Evolutionary conservation across 768 basidiomycete species (phyloP).

Genomic region (Suillus placidus): DNA sequence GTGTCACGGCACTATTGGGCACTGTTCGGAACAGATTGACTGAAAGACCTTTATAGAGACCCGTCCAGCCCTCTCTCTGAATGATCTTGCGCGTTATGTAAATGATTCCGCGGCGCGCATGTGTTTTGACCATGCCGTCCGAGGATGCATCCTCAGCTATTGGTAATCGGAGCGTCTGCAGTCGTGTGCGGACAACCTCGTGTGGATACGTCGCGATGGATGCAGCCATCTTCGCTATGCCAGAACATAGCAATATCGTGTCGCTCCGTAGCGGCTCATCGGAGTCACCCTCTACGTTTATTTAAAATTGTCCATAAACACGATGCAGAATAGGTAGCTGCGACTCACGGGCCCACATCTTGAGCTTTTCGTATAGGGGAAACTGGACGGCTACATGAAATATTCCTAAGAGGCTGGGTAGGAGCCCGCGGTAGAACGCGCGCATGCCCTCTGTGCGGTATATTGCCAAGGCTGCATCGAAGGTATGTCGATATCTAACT

Average conservation of each 20-base stretch:
- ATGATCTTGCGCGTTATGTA: constrained; percentile 75
- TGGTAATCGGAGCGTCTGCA: constrained; percentile 83
- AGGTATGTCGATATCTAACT: constrained; percentile 81
- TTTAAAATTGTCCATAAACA: constrained; percentile 9
- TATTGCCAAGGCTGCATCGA: constrained; percentile 88
- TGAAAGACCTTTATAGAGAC: constrained; percentile 91
- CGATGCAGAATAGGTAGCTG: constrained; percentile 15
- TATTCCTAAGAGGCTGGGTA: constrained; percentile 93
- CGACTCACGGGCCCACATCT: constrained; percentile 79
- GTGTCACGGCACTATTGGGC: constrained; percentile 94
- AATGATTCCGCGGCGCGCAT: constrained; percentile 65
- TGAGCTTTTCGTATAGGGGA: constrained; percentile 93
- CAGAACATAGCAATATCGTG: constrained; percentile 86
- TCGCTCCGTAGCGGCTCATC: constrained; percentile 32
- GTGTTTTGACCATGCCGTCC: constrained; percentile 60
- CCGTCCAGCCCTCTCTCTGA: constrained; percentile 82
- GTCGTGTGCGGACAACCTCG: constrained; percentile 96
- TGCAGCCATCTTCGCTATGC: constrained; percentile 94
- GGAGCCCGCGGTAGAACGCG: constrained; percentile 93
- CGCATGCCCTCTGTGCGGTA: constrained; percentile 84
- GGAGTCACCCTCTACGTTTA: constrained; percentile 32
- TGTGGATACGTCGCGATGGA: constrained; percentile 97
- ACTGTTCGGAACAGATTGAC: constrained; percentile 94
- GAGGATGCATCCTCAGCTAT: constrained; percentile 61
- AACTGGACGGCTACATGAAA: constrained; percentile 97